Conservation (phyloP, 176 grass and related monocot species). For the Metroxylon sagu region DNA sequence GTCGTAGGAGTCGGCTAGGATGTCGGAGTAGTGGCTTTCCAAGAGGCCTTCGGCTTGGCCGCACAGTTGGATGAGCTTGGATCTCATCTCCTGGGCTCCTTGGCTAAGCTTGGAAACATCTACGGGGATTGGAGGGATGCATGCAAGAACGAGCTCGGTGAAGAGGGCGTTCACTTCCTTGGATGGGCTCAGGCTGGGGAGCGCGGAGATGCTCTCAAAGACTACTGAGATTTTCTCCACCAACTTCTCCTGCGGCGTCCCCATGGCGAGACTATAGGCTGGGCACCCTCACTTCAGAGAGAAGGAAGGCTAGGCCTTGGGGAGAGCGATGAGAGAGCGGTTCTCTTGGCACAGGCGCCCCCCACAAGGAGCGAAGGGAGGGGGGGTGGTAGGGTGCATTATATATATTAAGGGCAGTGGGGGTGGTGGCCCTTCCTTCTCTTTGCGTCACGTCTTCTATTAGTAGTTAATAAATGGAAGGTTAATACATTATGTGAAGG, state of each 20-base stretch:
- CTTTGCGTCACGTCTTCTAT: too few species aligned
- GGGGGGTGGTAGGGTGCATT: too few species aligned
- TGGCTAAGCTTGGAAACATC: conserved; percentile 45
- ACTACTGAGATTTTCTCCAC: conserved; percentile 49
- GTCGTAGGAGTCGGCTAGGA: conserved; percentile 39
- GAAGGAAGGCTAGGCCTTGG: too few species aligned
- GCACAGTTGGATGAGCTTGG: conserved; percentile 43
- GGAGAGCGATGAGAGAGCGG: too few species aligned
- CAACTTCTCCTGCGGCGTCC: conserved; percentile 19
- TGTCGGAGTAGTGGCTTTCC: conserved; percentile 81
- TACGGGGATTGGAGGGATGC: conserved; percentile 50
- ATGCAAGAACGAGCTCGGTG: conserved; percentile 49
- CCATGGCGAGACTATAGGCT: conserved; percentile 15
- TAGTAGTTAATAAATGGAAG: too few species aligned
- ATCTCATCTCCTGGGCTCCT: conserved; percentile 57
- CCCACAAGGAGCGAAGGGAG: too few species aligned
- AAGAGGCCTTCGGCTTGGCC: conserved; percentile 55
- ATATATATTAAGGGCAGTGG: too few species aligned
- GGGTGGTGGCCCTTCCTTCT: too few species aligned
- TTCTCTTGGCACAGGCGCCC: too few species aligned
- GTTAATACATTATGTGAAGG: too few species aligned
- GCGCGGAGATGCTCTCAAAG: conserved; percentile 31
- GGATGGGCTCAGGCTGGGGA: conserved; percentile 50
- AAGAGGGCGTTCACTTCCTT: conserved; percentile 71
- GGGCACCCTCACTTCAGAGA: too few species aligned